Conservation (phyloP, 257 asterid genomes). For the Plantago ovata region DNA sequence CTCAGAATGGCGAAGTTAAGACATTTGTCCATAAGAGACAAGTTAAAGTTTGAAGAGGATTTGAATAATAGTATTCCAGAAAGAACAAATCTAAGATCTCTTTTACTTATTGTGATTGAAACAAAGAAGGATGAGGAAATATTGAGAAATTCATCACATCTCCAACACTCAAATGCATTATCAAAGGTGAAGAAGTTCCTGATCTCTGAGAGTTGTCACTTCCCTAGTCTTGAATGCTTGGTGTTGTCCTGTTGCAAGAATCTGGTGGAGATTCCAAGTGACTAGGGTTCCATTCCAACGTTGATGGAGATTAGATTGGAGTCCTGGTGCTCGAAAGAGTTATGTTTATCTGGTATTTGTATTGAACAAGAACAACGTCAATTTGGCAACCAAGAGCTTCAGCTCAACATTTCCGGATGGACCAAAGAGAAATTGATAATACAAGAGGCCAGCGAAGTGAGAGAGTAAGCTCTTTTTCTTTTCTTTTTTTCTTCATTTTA, state of each 20-base stretch:
- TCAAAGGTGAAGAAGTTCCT: no score
- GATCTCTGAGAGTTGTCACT: not conserved
- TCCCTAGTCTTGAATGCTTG: conserved; percentile 11
- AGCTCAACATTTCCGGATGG: no score
- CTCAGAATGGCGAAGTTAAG: not conserved
- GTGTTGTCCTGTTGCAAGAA: conserved; percentile 2
- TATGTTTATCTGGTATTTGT: no score
- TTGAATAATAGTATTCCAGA: no score
- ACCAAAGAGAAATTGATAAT: no score
- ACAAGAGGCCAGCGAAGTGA: no score
- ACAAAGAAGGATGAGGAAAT: not conserved
- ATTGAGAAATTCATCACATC: not conserved
- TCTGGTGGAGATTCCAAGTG: conserved; percentile 11
- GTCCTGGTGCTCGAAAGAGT: not conserved
- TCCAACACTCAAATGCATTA: no score
- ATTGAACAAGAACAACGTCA: not conserved
- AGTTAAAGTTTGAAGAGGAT: no score
- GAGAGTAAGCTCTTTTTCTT: no score
- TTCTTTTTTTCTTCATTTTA: no score
- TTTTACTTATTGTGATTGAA: not conserved
- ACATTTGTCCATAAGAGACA: no score
- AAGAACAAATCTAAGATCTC: not conserved
- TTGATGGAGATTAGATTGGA: conserved; percentile 8
- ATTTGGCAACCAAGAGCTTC: not conserved
- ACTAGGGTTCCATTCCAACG: not conserved